Evolutionary conservation across 176 grass and related monocot genomes (phyloP), one percentile per base, ranked within the genome.

Genomic region (Zoysia japonica): DNA sequence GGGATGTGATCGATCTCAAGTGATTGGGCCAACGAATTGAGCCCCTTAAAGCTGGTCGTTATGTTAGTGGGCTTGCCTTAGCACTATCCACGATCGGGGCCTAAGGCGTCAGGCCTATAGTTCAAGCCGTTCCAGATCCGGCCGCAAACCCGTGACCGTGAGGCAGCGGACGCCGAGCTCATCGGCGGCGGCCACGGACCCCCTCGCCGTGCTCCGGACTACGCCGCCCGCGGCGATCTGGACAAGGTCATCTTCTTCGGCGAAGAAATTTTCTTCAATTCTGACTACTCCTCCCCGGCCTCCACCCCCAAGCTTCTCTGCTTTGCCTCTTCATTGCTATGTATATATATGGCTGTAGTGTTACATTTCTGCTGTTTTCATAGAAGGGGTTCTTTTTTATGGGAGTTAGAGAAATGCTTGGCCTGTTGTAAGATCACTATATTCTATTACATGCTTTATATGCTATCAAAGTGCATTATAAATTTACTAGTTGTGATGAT

Each of bases 151-250:
- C 61, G 35, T 19, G 19, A 57, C 17, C 52, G 28, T 16, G 4
- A 55, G 61, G 14, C 35, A 64, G 35, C 4, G 35, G 1, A 28
- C 61, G 5, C 54, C 54, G 54, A n/a, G 54, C 16, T 3, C 16
- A 53, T 1, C 13, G 36, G 35, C 82, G 50, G 13, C 63, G 19
- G 7, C 45, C 42, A 98, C 94, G 95, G 92, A 98, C 85, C 90
- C 95, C 51, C 92, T 98, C 11, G 76, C 92, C 50, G 89, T 94
- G 60, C 88, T 98, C 41, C 88, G 95, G 95, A 98, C 59, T 98
- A 88, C 90, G 87, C 88, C 15, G 83, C 69, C 61, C 91, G 90
- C 53, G 86, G 84, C 61, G 89, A 98, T 37, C 80, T 94, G 47
- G 91, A 92, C 74, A 79, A 83, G 59, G 88, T 97, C 61, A 73